Evolutionary conservation across 257 asterid genomes (phyloP).

Genomic region (Solanum microdontum): DNA sequence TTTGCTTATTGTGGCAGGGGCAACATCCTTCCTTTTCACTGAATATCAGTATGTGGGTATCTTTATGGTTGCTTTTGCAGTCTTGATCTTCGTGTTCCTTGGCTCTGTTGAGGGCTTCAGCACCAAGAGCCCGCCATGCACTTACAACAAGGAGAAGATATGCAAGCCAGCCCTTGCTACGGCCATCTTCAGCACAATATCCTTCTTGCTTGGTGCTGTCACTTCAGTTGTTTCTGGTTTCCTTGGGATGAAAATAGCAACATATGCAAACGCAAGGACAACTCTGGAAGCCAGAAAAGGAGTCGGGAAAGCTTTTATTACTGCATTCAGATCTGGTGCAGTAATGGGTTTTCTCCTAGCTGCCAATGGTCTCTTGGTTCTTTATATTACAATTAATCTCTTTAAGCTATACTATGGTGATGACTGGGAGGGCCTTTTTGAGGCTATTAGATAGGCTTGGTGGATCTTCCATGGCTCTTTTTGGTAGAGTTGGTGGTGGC

Average conservation of each 20-base stretch:
- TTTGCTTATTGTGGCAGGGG: constrained; percentile 37
- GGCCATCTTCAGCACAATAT: background rate
- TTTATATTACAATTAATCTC: constrained; percentile 58
- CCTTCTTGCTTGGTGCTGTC: background rate
- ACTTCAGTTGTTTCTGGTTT: background rate
- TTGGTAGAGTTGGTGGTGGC: background rate
- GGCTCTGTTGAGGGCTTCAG: constrained; percentile 45
- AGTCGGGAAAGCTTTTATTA: constrained; percentile 27
- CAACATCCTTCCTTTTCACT: constrained; percentile 74
- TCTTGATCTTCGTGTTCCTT: background rate
- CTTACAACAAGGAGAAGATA: constrained; percentile 12
- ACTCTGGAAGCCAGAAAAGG: background rate
- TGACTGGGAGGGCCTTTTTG: constrained; percentile 91
- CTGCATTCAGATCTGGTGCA: constrained; percentile 23
- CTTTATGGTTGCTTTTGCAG: background rate
- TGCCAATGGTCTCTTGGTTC: constrained; percentile 60
- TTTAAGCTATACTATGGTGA: constrained; percentile 80
- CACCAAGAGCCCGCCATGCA: constrained; percentile 28
- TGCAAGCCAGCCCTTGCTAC: constrained; percentile 33
- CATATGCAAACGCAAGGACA: background rate
- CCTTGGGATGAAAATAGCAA: background rate
- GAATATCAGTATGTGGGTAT: constrained; percentile 21
- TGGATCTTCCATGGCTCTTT: constrained; percentile 70
- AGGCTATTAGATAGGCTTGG: constrained; percentile 92
- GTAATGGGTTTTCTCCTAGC: background rate